phyloP scores from a whole-genome alignment of 106 monocot species.

The Amphibolis antarctica region DNA sequence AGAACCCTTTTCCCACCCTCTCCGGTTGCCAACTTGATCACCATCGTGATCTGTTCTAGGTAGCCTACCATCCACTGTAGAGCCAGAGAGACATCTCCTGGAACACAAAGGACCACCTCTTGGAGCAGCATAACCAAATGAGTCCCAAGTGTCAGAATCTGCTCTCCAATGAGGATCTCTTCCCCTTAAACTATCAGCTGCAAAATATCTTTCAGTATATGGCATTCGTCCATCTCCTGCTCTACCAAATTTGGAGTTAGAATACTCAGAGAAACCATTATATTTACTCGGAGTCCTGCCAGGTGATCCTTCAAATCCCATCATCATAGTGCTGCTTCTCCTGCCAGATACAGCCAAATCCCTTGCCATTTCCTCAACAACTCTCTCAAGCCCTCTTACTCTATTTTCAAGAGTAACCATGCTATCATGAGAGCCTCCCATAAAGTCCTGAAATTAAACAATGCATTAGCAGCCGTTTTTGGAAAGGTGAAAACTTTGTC shows the following conservation, averaged over 20 bases:
- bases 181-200: constrained; percentile 44
- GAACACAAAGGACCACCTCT: constrained; percentile 31
- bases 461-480: neutral
- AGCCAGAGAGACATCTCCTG: constrained; percentile 42
- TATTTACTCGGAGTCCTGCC: constrained; percentile 58
- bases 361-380: constrained; percentile 90
- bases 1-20: constrained; percentile 76
- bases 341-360: constrained; percentile 62
- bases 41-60: constrained; percentile 37
- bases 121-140: constrained; percentile 32
- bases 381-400: constrained; percentile 82
- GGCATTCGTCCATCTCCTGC: constrained; percentile 35
- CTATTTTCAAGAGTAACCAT: constrained; percentile 85
- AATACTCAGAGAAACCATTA: constrained; percentile 55
- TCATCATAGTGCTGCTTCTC: constrained; percentile 43
- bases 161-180: constrained; percentile 61
- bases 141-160: constrained; percentile 48
- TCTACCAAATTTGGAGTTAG: constrained; percentile 53
- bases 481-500: too few relatives aligned
- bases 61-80: constrained; percentile 32
- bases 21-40: constrained; percentile 41
- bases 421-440: constrained; percentile 92
- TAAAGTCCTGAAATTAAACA: constrained; percentile 61
- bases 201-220: constrained; percentile 55
- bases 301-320: constrained; percentile 62